phyloP scores from a whole-genome alignment of 2,329 filamentous ascomycete species.

The Diatrype stigma region DNA sequence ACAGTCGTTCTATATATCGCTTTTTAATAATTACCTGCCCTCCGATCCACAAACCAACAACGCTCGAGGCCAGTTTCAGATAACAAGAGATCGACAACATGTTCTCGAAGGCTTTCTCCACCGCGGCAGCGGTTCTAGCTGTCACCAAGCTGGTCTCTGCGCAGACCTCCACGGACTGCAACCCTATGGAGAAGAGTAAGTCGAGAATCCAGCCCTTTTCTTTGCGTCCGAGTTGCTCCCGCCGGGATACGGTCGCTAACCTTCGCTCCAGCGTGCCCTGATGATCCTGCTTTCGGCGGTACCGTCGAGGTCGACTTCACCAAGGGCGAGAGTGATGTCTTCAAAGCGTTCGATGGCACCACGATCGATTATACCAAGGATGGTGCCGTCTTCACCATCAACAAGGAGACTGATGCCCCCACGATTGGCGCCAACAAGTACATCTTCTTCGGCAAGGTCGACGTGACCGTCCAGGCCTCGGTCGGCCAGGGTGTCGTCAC shows the following conservation, averaged over 20 bases:
- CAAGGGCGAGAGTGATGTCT: constrained; percentile 59
- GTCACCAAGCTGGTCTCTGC: constrained; percentile 46
- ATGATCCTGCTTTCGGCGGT: constrained; percentile 72
- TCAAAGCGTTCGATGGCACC: constrained; percentile 44
- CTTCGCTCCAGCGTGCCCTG: constrained; percentile 53
- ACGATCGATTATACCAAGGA: constrained; percentile 41
- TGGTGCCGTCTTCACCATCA: constrained; percentile 63
- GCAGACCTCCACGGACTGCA: constrained; percentile 54
- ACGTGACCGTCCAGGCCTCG: constrained; percentile 73
- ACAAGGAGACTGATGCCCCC: constrained; percentile 59
- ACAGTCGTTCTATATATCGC: not conserved
- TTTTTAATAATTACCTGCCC: not conserved
- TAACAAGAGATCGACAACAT: constrained; percentile 24
- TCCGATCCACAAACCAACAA: not conserved
- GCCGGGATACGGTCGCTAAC: constrained; percentile 14
- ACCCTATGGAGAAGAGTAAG: constrained; percentile 50
- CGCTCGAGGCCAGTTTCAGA: not conserved
- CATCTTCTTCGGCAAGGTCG: constrained; percentile 93
- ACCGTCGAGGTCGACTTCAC: constrained; percentile 68
- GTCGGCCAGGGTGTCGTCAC: constrained; percentile 84
- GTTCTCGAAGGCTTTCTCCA: constrained; percentile 43
- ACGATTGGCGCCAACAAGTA: constrained; percentile 78
- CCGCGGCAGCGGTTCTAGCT: constrained; percentile 45
- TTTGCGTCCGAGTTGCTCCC: not conserved
- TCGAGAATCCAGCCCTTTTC: constrained; percentile 1